Conservation (phyloP, 2,329 filamentous ascomycete genomes). For the Emericellopsis cladophorae region DNA sequence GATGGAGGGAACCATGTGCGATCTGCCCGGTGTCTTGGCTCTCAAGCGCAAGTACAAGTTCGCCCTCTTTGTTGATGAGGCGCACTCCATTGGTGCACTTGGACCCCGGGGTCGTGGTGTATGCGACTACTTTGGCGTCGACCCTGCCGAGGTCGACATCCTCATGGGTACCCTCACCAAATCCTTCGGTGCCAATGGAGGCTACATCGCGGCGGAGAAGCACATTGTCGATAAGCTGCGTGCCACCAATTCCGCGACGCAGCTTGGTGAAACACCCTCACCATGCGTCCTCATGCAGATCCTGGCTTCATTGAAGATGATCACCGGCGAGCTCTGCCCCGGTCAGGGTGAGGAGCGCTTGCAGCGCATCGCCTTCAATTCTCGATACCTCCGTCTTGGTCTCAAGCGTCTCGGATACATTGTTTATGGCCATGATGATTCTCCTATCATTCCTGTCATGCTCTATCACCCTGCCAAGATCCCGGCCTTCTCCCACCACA, state of each 20-base stretch:
- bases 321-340: conserved; percentile 74
- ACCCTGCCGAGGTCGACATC: conserved; percentile 79
- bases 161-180: conserved; percentile 98
- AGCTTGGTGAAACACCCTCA: conserved; percentile 77
- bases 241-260: conserved; percentile 71
- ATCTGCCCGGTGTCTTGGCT: conserved; percentile 77
- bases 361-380: conserved; percentile 95
- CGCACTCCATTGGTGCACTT: conserved; percentile 87
- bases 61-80: conserved; percentile 88
- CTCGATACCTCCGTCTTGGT: conserved; percentile 90
- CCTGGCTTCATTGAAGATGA: conserved; percentile 72
- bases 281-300: conserved; percentile 90
- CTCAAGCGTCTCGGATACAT: conserved; percentile 96
- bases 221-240: conserved; percentile 85
- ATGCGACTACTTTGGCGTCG: conserved; percentile 92
- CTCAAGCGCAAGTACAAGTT: conserved; percentile 97
- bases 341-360: conserved; percentile 93
- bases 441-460: conserved; percentile 86
- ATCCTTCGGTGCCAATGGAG: conserved; percentile 95
- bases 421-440: conserved; percentile 94
- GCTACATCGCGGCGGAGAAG: conserved; percentile 85
- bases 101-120: conserved; percentile 83
- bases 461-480: conserved; percentile 99
- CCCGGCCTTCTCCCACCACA: conserved; percentile 95
- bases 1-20: conserved; percentile 98